Evolutionary conservation across 306 rosid species (phyloP).

Genomic region (Lathyrus sativus): DNA sequence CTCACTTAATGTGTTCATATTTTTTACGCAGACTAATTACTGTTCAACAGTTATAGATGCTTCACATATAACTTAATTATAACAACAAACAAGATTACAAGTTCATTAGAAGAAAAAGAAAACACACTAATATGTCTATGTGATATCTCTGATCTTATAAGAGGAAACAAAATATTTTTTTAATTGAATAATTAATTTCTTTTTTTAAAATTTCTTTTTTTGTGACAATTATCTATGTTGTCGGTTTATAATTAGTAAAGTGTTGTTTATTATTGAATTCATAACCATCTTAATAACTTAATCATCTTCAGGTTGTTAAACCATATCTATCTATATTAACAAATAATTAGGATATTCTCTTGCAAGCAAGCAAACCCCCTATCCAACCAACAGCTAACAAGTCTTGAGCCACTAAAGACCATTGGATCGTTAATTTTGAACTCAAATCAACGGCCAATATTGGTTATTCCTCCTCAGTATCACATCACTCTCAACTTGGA

Average conservation of each 20-base stretch:
- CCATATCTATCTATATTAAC: constrained; percentile 37
- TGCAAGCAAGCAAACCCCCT: constrained; percentile 45
- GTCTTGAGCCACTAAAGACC: constrained; percentile 14
- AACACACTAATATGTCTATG: no score
- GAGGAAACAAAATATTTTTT: no score
- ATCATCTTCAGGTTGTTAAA: constrained; percentile 43
- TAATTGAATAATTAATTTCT: no score
- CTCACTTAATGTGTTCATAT: neutral
- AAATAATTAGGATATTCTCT: constrained; percentile 11
- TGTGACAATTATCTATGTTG: neutral
- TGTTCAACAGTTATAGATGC: no score
- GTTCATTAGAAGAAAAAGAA: no score
- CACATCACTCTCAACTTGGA: constrained; percentile 22
- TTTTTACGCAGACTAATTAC: no score
- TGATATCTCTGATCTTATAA: no score
- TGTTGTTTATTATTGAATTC: neutral
- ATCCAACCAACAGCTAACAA: constrained; percentile 13
- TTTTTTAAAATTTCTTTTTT: no score
- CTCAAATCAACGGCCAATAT: constrained; percentile 31
- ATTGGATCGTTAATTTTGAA: constrained; percentile 4
- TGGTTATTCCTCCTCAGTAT: neutral
- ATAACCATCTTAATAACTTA: constrained; percentile 16
- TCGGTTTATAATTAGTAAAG: neutral
- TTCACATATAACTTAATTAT: no score
- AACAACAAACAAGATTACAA: no score